Conservation (phyloP, 306 rosid species). For the Lagenaria siceraria region DNA sequence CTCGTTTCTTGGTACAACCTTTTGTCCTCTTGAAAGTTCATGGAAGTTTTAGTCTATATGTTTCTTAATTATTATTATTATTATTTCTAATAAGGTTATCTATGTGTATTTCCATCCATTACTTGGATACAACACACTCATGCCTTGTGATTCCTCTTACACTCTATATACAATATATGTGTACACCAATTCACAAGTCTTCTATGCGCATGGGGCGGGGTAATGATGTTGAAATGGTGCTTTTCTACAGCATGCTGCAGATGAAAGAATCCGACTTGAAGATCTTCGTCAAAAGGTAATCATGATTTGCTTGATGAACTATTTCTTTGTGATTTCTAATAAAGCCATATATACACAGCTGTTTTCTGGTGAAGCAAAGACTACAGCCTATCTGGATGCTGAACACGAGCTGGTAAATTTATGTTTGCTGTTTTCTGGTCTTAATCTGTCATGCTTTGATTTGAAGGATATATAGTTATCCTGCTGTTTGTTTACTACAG, state of each 20-base stretch:
- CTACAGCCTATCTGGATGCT: constrained; percentile 47
- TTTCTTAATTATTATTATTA: too few species aligned
- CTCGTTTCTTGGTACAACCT: not conserved
- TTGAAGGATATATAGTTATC: not conserved
- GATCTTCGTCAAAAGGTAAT: constrained; percentile 80
- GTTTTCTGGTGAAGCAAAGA: constrained; percentile 70
- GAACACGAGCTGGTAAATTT: constrained; percentile 73
- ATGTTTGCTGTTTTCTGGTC: constrained; percentile 1
- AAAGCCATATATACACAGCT: constrained; percentile 32
- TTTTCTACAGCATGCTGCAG: constrained; percentile 81
- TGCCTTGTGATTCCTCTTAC: not conserved
- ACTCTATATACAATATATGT: not conserved
- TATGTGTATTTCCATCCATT: not conserved
- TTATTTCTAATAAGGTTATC: not conserved
- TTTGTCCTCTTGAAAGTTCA: not conserved
- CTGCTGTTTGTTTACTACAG: constrained; percentile 28
- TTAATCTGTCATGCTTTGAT: not conserved
- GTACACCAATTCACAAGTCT: not conserved
- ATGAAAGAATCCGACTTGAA: constrained; percentile 85
- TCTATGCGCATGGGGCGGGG: not conserved
- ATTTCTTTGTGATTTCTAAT: constrained; percentile 13
- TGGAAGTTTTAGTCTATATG: not conserved
- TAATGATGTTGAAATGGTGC: not conserved
- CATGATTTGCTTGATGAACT: constrained; percentile 8
- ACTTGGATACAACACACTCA: not conserved